Percentiles rank a stretch among this genome's conserved stretches.
These are phyloP conservation scores for Primulina huaijiensis DNA, from an alignment of 257 asterid genomes.

Conservation along the genomic window DNA sequence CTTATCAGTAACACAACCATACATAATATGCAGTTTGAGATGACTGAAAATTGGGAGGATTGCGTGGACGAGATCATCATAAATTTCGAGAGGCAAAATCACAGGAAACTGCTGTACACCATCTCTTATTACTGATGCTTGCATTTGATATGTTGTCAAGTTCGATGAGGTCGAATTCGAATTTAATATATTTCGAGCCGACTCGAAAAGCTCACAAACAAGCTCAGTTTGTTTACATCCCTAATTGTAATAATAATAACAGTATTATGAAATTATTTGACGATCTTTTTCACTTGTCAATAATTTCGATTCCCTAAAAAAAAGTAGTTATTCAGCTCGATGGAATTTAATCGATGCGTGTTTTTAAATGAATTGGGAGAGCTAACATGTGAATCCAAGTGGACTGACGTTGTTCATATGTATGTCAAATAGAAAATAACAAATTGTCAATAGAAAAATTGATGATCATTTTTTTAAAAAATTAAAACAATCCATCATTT, in stretches of 20 bases:
- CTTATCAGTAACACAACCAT: constrained; percentile 7
- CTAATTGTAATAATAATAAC: neutral
- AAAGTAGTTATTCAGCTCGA: neutral
- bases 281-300: neutral
- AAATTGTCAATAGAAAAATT: too few species aligned
- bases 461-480: too few species aligned
- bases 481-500: neutral
- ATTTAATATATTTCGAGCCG: too few species aligned
- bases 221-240: too few species aligned
- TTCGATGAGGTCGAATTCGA: too few species aligned
- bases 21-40: constrained; percentile 52
- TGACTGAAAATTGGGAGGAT: constrained; percentile 78
- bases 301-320: neutral
- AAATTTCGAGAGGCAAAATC: constrained; percentile 72
- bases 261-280: neutral
- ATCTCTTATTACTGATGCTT: constrained; percentile 57
- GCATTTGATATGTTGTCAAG: too few species aligned
- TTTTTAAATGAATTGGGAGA: neutral
- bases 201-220: too few species aligned
- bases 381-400: neutral
- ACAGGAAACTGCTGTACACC: constrained; percentile 74
- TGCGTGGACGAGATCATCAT: constrained; percentile 57
- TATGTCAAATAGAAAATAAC: too few species aligned
- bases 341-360: neutral
- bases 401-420: too few species aligned